Evolutionary conservation across 768 basidiomycete genomes (phyloP).

Genomic region (Mycena maculata): DNA sequence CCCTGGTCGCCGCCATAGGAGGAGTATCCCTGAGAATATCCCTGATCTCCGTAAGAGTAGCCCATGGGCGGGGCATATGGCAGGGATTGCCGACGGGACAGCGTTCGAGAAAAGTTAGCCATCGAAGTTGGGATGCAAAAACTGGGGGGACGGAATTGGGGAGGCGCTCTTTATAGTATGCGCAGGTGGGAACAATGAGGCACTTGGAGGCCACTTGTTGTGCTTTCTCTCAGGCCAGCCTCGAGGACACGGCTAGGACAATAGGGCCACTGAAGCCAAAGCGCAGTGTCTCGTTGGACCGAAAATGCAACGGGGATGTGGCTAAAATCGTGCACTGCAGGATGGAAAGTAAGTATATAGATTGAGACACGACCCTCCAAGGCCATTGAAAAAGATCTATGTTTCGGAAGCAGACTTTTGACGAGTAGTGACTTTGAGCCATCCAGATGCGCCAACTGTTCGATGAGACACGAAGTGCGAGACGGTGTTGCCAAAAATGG

Average conservation of each 20-base stretch:
- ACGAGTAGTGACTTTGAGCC: neutral
- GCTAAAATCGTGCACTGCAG: neutral
- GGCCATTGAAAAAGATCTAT: no score
- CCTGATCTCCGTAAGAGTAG: conserved; percentile 25
- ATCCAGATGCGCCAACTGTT: neutral
- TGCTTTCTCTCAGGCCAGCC: conserved; percentile 33
- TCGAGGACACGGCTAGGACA: conserved; percentile 36
- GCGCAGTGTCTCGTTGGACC: conserved; percentile 7
- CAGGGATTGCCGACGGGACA: conserved; percentile 44
- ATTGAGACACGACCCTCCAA: no score
- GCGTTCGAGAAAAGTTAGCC: conserved; percentile 31
- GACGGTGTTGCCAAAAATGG: conserved; percentile 14
- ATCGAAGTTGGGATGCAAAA: conserved; percentile 14
- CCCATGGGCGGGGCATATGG: conserved; percentile 30
- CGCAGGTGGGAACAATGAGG: conserved; percentile 33
- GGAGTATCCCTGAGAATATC: conserved; percentile 24
- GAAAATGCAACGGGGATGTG: neutral
- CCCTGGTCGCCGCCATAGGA: conserved; percentile 20
- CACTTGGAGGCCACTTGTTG: conserved; percentile 15
- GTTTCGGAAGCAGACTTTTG: neutral
- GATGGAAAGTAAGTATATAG: neutral
- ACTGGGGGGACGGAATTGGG: neutral
- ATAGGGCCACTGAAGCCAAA: conserved; percentile 29
- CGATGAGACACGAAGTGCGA: conserved; percentile 3
- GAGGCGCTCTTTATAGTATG: conserved; percentile 20